Base-by-base conservation (phyloP, 2,329 filamentous ascomycete genomes). In the Cadophora luteo-olivacea region DNA sequence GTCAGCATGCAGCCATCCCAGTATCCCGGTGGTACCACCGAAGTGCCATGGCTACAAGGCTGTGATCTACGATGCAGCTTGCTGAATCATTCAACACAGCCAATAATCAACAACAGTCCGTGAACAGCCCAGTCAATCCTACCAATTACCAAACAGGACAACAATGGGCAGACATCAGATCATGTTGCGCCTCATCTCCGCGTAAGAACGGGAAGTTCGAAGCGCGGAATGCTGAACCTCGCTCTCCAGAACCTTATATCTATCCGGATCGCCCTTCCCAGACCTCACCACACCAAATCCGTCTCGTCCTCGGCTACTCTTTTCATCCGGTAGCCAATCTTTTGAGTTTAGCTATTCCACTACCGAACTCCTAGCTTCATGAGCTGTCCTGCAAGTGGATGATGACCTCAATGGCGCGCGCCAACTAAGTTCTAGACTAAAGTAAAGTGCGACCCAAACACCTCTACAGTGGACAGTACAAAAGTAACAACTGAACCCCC, bases 351-450 rank as follows among this genome's bases (percentile, higher is more conserved):
- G 16, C 12, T 32, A 5, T 24, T n/a, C 19, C 32, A 58, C 12
- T n/a, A 16, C 41, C 41, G 29, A 29, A 29, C 29, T 29, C 29
- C 29, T 49, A 49, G 32, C 57, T 9, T 19, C 29, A 8, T 41
- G 25, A 48, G 12, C 51, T 19, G 51, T 55, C 24, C 14, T 55
- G 6, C 24, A 51, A 29, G 38, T 29, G 24, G 38, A 24, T 12
- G 24, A 62, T 62, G 60, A 51, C 60, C 38, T 62, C 60, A 62
- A 62, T 62, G 41, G 60, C 41, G 38, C 16, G 19, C 45, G 41
- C 45, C 22, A 62, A 62, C 41, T 62, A 62, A 62, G 25, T 24
- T 49, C 58, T 29, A 45, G 16, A 45, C 41, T 45, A 61, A 6
- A 14, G 29, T 49, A 22, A 49, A 22, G 19, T 22, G 19, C 45